Conservation (phyloP, 371 early-diverging fungal genomes). For the Haplosporangium sp. region DNA sequence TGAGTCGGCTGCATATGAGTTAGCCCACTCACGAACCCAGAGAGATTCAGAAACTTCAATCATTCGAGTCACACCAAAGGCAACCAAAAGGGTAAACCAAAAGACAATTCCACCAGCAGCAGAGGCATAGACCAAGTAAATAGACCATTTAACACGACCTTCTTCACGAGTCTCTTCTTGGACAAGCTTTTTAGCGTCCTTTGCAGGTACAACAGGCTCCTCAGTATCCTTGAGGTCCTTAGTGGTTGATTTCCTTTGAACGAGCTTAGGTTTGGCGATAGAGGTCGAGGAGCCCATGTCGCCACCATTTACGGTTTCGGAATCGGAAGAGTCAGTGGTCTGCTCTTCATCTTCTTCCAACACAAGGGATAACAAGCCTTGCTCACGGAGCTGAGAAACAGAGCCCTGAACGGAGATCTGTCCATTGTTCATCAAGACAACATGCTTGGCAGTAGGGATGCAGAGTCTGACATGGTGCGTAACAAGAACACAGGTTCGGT, state of each 20-base stretch:
- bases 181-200: constrained; percentile 60
- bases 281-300: constrained; percentile 46
- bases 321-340: constrained; percentile 26
- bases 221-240: constrained; percentile 22
- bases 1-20: constrained; percentile 44
- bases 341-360: constrained; percentile 60
- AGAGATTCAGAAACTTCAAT: constrained; percentile 64
- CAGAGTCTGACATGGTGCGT: constrained; percentile 91
- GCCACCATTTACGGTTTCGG: constrained; percentile 35
- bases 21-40: constrained; percentile 73
- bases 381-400: constrained; percentile 59
- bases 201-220: constrained; percentile 14
- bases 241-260: constrained; percentile 38
- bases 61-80: constrained; percentile 61
- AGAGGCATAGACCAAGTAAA: constrained; percentile 62
- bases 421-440: constrained; percentile 77
- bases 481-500: constrained; percentile 86
- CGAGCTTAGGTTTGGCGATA: constrained; percentile 26
- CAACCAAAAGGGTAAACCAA: constrained; percentile 59
- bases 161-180: constrained; percentile 62
- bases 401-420: constrained; percentile 58
- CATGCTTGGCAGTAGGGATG: constrained; percentile 69
- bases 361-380: constrained; percentile 56
- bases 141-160: constrained; percentile 63
- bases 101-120: constrained; percentile 63